A percentile compares a stretch with the other conserved stretches of the same genome.
These are phyloP conservation scores for Eimeria maxima DNA, from an alignment of 169 alveolate genomes.

Conservation along the genomic window DNA sequence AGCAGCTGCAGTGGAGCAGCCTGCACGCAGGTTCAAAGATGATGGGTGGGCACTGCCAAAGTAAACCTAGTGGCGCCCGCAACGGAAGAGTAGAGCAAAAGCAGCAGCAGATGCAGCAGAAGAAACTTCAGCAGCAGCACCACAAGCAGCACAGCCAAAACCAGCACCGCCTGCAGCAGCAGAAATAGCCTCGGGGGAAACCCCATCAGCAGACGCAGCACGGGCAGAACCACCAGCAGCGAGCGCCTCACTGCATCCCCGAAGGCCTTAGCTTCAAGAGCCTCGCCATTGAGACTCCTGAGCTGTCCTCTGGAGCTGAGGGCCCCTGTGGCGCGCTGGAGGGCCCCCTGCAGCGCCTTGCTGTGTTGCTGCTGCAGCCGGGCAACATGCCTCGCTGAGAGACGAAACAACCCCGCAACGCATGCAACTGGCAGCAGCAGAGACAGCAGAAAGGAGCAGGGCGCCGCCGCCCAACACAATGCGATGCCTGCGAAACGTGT, in stretches of 20 bases:
- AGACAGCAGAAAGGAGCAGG: conserved; percentile 47
- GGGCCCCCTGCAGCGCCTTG: conserved; percentile 34
- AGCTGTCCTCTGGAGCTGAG: conserved; percentile 29
- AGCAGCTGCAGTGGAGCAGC: conserved; percentile 36
- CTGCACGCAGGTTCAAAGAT: neutral
- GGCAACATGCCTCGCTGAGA: conserved; percentile 3
- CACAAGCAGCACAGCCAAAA: too few species aligned
- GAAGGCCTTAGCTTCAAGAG: conserved; percentile 32
- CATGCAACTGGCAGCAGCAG: conserved; percentile 67
- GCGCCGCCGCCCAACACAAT: conserved; percentile 43
- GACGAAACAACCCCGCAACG: conserved; percentile 39
- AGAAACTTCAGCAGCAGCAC: conserved; percentile 5
- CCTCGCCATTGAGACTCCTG: conserved; percentile 72
- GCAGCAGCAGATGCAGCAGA: neutral
- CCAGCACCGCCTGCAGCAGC: neutral
- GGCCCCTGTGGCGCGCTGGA: conserved; percentile 51
- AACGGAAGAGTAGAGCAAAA: neutral
- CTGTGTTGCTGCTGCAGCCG: conserved; percentile 53
- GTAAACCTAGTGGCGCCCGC: neutral
- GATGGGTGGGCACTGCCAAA: neutral
- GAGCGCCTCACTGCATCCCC: neutral
- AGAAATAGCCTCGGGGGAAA: neutral
- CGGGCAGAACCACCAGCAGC: neutral
- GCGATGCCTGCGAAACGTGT: conserved; percentile 31
- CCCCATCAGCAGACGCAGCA: conserved; percentile 12